phyloP scores from a whole-genome alignment of 169 alveolate genomes.

The Plasmodium billcollinsi region DNA sequence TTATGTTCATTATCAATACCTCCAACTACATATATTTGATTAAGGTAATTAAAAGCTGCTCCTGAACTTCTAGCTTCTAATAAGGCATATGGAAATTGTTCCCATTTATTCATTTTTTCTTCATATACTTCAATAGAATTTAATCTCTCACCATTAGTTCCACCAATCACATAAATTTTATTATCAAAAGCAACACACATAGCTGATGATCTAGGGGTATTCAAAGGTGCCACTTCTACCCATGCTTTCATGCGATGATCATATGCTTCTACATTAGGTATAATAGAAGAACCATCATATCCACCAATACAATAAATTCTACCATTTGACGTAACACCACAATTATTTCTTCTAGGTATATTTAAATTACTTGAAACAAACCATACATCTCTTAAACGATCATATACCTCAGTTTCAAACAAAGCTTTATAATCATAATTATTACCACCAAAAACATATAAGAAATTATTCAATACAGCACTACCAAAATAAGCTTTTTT shows the following conservation, averaged over 20 bases:
- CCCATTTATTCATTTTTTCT: constrained; percentile 91
- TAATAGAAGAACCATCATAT: constrained; percentile 86
- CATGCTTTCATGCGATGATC: constrained; percentile 91
- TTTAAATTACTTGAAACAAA: constrained; percentile 84
- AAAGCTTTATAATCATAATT: constrained; percentile 93
- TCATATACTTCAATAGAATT: constrained; percentile 90
- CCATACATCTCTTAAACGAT: constrained; percentile 91
- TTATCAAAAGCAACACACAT: constrained; percentile 88
- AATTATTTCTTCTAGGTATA: constrained; percentile 88
- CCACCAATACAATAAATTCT: constrained; percentile 90
- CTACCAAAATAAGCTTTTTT: constrained; percentile 89
- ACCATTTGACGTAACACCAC: constrained; percentile 82
- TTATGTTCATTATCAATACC: constrained; percentile 88
- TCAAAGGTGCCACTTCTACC: constrained; percentile 89
- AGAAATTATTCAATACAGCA: constrained; percentile 85
- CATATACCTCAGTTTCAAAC: constrained; percentile 93
- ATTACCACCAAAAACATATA: constrained; percentile 93
- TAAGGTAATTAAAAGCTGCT: constrained; percentile 85
- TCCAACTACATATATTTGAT: constrained; percentile 86
- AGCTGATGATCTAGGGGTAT: constrained; percentile 90
- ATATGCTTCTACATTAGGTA: constrained; percentile 88
- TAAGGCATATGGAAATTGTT: constrained; percentile 83
- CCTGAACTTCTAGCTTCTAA: constrained; percentile 91
- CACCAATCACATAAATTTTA: constrained; percentile 87
- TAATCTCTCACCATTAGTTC: constrained; percentile 90